Conservation (phyloP, 805 yeast species). For the Sungouiozyma intestinalis region DNA sequence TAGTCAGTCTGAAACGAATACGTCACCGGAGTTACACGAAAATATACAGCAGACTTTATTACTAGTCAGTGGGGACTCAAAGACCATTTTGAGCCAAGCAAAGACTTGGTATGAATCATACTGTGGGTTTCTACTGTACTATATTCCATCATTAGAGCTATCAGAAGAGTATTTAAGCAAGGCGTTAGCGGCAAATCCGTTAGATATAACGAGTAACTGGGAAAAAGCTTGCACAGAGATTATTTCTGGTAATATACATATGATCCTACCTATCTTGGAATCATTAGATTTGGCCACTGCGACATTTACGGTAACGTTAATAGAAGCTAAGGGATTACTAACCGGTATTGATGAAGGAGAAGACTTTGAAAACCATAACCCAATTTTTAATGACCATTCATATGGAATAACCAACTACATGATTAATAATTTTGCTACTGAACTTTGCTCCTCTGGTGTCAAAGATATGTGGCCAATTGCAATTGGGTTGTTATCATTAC, state of each 20-base stretch:
- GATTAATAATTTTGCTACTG: slow-evolving; percentile 24
- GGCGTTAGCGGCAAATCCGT: slow-evolving; percentile 27
- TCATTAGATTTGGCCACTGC: slow-evolving; percentile 52
- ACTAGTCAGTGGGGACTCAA: slow-evolving; percentile 31
- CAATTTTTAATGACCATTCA: slow-evolving; percentile 23
- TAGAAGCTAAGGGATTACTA: slow-evolving; percentile 55
- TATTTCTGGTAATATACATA: slow-evolving; percentile 44
- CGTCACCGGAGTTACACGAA: slow-evolving; percentile 21
- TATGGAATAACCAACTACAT: slow-evolving; percentile 38
- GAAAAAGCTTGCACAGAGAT: slow-evolving; percentile 46
- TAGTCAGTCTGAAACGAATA: slow-evolving; percentile 15
- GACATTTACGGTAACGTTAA: slow-evolving; percentile 47
- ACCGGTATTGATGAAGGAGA: slow-evolving; percentile 24
- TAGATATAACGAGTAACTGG: slow-evolving; percentile 37
- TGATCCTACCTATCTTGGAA: slow-evolving; percentile 49
- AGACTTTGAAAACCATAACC: slow-evolving; percentile 18
- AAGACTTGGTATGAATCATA: slow-evolving; percentile 62
- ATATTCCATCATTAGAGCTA: slow-evolving; percentile 42
- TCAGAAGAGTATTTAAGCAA: slow-evolving; percentile 33
- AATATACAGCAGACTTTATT: slow-evolving; percentile 25
- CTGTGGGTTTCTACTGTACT: slow-evolving; percentile 45
- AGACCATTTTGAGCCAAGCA: slow-evolving; percentile 41
- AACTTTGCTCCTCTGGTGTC: slow-evolving; percentile 23
- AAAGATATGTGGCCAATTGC: slow-evolving; percentile 56
- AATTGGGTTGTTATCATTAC: slow-evolving; percentile 47